A percentile compares a stretch with the other conserved stretches of the same genome.
Evolutionary conservation across 148 eudicot species (phyloP).

Genomic region (Fagopyrum tataricum): DNA sequence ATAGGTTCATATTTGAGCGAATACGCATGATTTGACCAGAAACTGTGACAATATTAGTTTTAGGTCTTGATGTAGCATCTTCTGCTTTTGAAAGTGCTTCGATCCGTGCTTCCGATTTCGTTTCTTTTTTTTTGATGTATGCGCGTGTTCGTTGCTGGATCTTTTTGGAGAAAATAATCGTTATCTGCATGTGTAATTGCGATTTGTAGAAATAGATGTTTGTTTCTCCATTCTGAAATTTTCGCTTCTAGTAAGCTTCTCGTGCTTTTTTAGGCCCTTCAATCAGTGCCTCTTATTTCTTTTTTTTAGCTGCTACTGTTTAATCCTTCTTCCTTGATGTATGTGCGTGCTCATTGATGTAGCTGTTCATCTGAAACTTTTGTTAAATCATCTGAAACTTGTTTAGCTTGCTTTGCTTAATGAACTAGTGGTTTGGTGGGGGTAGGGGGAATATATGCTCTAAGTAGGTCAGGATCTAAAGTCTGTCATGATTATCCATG

Average conservation of each 20-base stretch:
- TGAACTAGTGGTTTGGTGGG: not conserved
- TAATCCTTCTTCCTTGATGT: not conserved
- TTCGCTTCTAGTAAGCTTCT: not conserved
- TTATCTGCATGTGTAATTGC: not conserved
- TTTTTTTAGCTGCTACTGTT: not conserved
- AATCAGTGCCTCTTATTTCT: not conserved
- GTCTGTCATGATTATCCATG: not conserved
- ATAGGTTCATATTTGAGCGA: not conserved
- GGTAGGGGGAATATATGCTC: not conserved
- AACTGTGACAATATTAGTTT: not conserved
- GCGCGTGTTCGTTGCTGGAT: not conserved
- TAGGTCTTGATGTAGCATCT: not conserved
- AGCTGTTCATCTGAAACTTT: not conserved
- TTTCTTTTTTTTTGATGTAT: not conserved
- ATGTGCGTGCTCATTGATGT: not conserved
- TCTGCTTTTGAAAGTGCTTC: not conserved
- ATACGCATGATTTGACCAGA: not conserved
- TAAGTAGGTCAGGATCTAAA: not conserved
- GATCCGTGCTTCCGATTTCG: not conserved
- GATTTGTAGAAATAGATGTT: not conserved
- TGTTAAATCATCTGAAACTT: not conserved
- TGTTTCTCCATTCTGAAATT: not conserved
- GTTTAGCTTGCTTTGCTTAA: not conserved
- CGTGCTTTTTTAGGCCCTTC: not conserved
- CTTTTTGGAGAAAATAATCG: not conserved